These are phyloP conservation scores for Diplotaxis tenuifolia DNA, from an alignment of 345 rosid species.

Conservation along the genomic window DNA sequence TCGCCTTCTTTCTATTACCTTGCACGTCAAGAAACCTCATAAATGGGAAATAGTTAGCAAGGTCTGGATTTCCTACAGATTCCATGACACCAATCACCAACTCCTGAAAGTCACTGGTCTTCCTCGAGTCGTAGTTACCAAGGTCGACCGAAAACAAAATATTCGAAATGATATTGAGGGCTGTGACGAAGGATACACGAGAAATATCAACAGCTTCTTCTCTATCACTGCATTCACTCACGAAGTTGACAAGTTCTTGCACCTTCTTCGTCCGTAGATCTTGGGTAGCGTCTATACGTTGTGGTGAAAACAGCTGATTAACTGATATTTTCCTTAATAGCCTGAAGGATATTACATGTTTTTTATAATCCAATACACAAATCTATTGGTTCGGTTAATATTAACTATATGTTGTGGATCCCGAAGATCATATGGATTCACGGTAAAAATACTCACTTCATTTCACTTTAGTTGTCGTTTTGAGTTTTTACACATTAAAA, in stretches of 20 bases:
- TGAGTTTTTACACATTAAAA: no score
- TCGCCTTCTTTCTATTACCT: slow-evolving; percentile 28
- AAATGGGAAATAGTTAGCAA: slow-evolving; percentile 28
- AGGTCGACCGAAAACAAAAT: slow-evolving; percentile 26
- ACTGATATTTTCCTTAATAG: slow-evolving; percentile 18
- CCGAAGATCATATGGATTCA: no score
- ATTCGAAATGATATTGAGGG: slow-evolving; percentile 32
- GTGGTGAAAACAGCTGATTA: slow-evolving; percentile 25
- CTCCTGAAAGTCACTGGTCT: slow-evolving; percentile 12
- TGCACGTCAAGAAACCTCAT: slow-evolving; percentile 31
- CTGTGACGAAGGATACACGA: slow-evolving; percentile 28
- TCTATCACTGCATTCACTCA: slow-evolving; percentile 22
- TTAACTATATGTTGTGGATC: no score
- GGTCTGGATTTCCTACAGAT: slow-evolving; percentile 12
- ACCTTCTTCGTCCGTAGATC: slow-evolving; percentile 27
- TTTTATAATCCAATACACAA: background rate
- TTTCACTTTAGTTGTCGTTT: no score
- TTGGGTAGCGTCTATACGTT: slow-evolving; percentile 22
- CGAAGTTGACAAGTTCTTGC: slow-evolving; percentile 24
- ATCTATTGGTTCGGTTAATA: no score
- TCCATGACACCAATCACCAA: slow-evolving; percentile 16
- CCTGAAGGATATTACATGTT: slow-evolving; percentile 6
- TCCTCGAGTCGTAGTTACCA: slow-evolving; percentile 17
- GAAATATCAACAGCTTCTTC: slow-evolving; percentile 33
- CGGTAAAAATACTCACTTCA: no score